Base-by-base conservation (phyloP, 495 filamentous ascomycete species). In the Penicillium ucsense region DNA sequence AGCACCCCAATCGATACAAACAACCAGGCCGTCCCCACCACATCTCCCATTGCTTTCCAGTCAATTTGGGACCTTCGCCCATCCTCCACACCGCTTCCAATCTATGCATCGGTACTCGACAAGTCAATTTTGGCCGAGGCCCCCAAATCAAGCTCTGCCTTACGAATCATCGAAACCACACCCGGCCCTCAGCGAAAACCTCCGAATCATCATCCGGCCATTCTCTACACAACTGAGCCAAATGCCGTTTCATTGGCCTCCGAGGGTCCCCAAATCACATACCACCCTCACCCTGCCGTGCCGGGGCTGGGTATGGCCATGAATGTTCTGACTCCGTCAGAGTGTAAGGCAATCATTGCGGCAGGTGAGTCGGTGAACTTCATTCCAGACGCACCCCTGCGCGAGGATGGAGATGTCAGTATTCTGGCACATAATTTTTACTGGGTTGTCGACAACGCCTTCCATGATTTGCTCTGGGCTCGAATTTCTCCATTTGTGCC, bases 361-460 rank as follows among this genome's bases (percentile, higher is more conserved):
- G 65, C 65, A 11, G 65, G 65, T 6, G 65, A 68, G 55, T 65
- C 63, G 11, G 62, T 68, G 46, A 57, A 56, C 35, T 68, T 68
- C 51, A 37, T 62, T 0, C 65, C 65, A 6, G 65, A 68, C 35
- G 63, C 60, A 6, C 65, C 65, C 37, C 54, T 67, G 31, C 65
- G 65, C 41, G 63, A 65, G 46, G 65, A 68, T 43, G 63, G 62
- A 6, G 65, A 66, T 35, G 51, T 65, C 49, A 67, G 63, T 50
- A 65, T 68, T 41, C 53, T 68, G 3, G 65, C 65, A n/a, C 63
- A 68, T 55, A 68, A 68, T 49, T 68, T 68, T 49, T 68, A 68
- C 54, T 68, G 65, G 65, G 50, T 68, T 8, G 55, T 68, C 38
- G 65, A 68, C 41, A 61, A 58, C 29, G 45, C 58, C 11, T 68